phyloP scores from a whole-genome alignment of 257 asterid species.

The Misopates orontium region DNA sequence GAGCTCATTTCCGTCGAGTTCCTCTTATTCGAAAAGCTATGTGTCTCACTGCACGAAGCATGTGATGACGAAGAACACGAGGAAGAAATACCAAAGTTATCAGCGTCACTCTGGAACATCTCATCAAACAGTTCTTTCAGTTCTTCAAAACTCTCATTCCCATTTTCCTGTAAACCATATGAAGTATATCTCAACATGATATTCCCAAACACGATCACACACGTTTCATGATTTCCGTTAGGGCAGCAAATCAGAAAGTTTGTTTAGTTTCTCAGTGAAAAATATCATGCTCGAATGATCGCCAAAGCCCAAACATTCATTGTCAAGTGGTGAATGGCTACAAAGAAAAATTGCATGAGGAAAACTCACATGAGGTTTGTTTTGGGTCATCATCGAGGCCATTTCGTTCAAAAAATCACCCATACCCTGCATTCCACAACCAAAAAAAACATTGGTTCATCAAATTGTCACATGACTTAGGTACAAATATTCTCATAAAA shows the following conservation, averaged over 20 bases:
- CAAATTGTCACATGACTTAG: too few relatives aligned
- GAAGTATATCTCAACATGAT: slow-evolving; percentile 36
- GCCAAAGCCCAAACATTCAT: too few relatives aligned
- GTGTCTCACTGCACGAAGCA: slow-evolving; percentile 27
- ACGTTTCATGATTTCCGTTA: too few relatives aligned
- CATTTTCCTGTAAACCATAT: slow-evolving; percentile 50
- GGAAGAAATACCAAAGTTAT: slow-evolving; percentile 37
- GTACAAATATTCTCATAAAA: too few relatives aligned
- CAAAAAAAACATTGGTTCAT: background rate
- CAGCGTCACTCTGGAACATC: slow-evolving; percentile 54
- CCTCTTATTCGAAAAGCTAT: slow-evolving; percentile 43
- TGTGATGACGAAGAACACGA: slow-evolving; percentile 42
- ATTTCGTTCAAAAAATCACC: slow-evolving; percentile 84
- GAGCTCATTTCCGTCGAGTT: slow-evolving; percentile 42
- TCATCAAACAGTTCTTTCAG: slow-evolving; percentile 68
- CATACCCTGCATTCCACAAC: slow-evolving; percentile 68
- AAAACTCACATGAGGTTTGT: slow-evolving; percentile 53
- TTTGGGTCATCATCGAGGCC: slow-evolving; percentile 78
- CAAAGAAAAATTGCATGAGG: too few relatives aligned
- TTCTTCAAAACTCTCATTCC: slow-evolving; percentile 61
- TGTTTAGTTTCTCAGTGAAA: too few relatives aligned
- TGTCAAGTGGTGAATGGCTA: too few relatives aligned
- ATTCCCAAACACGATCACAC: background rate
- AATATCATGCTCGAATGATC: too few relatives aligned
- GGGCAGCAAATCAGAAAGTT: too few relatives aligned